A percentile compares a stretch with the other conserved stretches of the same genome.
Evolutionary conservation across 1,139 yeast genomes (phyloP).

Genomic region (Candida gigantensis): DNA sequence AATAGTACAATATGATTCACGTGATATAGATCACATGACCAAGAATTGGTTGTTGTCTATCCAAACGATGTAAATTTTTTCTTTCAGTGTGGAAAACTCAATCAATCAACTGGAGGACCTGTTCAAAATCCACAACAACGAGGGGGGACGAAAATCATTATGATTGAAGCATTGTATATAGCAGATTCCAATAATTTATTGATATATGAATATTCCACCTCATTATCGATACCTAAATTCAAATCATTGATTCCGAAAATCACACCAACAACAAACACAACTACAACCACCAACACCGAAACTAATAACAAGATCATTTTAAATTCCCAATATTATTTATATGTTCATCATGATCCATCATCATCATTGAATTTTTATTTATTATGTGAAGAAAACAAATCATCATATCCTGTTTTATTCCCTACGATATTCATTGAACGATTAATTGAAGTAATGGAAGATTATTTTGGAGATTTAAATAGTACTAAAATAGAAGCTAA

Average conservation of each 20-base stretch:
- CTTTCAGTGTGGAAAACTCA: too few relatives aligned
- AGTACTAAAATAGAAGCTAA: conserved; percentile 63
- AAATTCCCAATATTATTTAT: conserved; percentile 11
- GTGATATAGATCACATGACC: too few relatives aligned
- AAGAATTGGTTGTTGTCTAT: too few relatives aligned
- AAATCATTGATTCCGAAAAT: conserved; percentile 33
- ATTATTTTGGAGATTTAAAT: conserved; percentile 61
- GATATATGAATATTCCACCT: conserved; percentile 58
- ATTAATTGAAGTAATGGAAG: conserved; percentile 52
- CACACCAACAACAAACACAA: conserved; percentile 1
- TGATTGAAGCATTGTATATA: conserved; percentile 64
- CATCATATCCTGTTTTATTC: conserved; percentile 52
- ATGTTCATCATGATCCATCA: conserved; percentile 7
- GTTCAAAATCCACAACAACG: too few relatives aligned
- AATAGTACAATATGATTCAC: too few relatives aligned
- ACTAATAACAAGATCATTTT: conserved; percentile 10
- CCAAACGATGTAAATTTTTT: too few relatives aligned
- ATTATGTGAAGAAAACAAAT: conserved; percentile 12
- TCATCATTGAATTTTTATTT: conserved; percentile 11
- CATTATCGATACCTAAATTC: conserved; percentile 53
- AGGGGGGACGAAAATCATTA: too few relatives aligned
- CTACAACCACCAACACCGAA: conserved; percentile 1
- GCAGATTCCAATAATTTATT: conserved; percentile 56
- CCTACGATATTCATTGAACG: conserved; percentile 58
- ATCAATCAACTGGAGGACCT: too few relatives aligned